phyloP scores from a whole-genome alignment of 2,329 filamentous ascomycete species.

The Nothopassalora personata region DNA sequence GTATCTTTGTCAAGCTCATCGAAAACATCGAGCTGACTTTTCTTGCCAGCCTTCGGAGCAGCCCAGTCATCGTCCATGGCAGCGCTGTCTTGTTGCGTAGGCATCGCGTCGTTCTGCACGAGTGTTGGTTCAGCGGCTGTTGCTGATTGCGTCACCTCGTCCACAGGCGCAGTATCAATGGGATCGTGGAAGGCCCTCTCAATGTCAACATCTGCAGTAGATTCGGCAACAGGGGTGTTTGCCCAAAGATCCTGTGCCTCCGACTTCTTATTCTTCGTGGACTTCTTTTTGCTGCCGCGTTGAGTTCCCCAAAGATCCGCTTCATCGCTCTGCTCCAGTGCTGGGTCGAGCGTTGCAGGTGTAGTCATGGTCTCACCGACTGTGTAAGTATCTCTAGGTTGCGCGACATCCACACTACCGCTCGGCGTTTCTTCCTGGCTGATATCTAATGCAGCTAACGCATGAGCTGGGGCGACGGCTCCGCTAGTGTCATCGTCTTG shows the following conservation, averaged over 20 bases:
- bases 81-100: not conserved
- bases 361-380: not conserved
- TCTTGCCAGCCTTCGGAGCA: slow-evolving; percentile 1
- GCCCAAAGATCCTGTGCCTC: not conserved
- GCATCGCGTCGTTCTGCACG: not conserved
- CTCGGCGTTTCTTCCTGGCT: not conserved
- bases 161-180: not conserved
- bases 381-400: not conserved
- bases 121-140: not conserved
- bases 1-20: not conserved
- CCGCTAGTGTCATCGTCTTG: not conserved
- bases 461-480: not conserved
- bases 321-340: not conserved
- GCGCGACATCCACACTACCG: not conserved
- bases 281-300: slow-evolving; percentile 15
- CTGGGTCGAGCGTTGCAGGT: not conserved
- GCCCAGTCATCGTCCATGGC: not conserved
- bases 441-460: not conserved
- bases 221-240: not conserved
- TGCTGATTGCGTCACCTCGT: not conserved
- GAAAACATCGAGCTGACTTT: slow-evolving; percentile 14
- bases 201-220: not conserved
- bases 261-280: slow-evolving; percentile 10
- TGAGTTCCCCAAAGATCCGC: not conserved
- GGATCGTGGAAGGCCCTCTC: not conserved